Evolutionary conservation across 148 eudicot genomes (phyloP), one percentile per base, ranked within the genome.

Genomic region (Cornus florida): DNA sequence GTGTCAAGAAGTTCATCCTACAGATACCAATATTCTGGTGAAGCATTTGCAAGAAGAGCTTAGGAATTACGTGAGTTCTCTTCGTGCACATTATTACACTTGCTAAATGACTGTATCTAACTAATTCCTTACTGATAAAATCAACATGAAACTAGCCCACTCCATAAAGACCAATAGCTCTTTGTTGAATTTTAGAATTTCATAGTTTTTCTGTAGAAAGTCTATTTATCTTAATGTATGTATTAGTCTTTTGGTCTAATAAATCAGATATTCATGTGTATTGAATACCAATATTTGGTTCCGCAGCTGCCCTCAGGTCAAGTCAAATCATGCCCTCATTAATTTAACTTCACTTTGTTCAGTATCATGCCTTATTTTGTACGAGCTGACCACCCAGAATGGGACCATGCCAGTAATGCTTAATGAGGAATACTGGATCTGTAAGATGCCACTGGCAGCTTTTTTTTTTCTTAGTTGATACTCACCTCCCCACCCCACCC

Each of bases 41-140:
- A 93, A 90, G 82, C 90, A 92, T 80, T 85, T 96, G 91, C 95
- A 89, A 74, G 98, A 94, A 82, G 98, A 96, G 90, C 91, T 96
- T 64, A 84, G 87, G 81, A 75, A 69, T 60, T 88, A 86, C 83
- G 99, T 96, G 89, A 90, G 99, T 87, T 20, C 17, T 39, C 16
- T 79, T 11, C 24, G 74, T 39, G 43, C 23, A 43, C 10, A 23
- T 53, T 12, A 11, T 71, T 22, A 7, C 22, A 5, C 5, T 59
- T 5, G 73, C 53, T 41, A 41, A 70, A 41, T 39, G 24, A 19
- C 24, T 62, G 8, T 57, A 13, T 19, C 10, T n/a, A 19, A 12
- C 7, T 12, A 62, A 62, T 17, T 62, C 66, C 23, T 1, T 62
- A 62, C 22, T 62, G 17, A 62, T n/a, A 62, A 62, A 62, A 17